Evolutionary conservation across 108 stramenopile genomes (phyloP), one percentile per base, ranked within the genome.

Genomic region (Skeletonema costatum): DNA sequence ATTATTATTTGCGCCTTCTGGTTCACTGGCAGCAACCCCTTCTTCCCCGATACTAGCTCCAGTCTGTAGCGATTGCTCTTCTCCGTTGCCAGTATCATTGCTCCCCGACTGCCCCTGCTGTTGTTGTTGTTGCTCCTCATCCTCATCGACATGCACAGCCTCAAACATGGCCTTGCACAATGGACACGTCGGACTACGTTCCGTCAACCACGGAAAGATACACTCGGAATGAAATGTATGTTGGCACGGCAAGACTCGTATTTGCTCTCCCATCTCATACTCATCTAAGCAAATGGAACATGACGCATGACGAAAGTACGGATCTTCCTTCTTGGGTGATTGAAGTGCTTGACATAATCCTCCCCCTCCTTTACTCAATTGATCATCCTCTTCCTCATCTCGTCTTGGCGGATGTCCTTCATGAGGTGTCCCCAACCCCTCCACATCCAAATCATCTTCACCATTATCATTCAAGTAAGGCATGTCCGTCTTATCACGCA

Each of bases 191-290:
- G 91, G 69, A 69, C 89, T 87, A 32, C 91, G 82, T 75, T 91
- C 87, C 16, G 92, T 93, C 73, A 98, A 78, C 97, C 97, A 98
- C 2, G 91, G 93, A 31, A 96, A 84, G 31, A 98, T 87, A 77
- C 97, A 98, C 13, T 93, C 88, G 32, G 77, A 78, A 74, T 98
- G 97, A 78, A 93, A 98, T 41, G 78, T 59, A 77, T 98, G 97
- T 4, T 78, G 69, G 72, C 97, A 98, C 1, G 96, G 95, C 38
- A 98, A 65, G 19, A 90, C 77, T 46, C 89, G 85, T 13, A 94
- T 72, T 30, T 71, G 78, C 32, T 93, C 92, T 7, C 84, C 87
- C 16, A n/a, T n/a, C n/a, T n/a, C n/a, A n/a, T n/a, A n/a, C n/a
- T n/a, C n/a, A n/a, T n/a, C n/a, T n/a, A n/a, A n/a, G n/a, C n/a